These are phyloP conservation scores for Clitopilus hobsonii DNA, from an alignment of 768 basidiomycete species.

Conservation along the genomic window DNA sequence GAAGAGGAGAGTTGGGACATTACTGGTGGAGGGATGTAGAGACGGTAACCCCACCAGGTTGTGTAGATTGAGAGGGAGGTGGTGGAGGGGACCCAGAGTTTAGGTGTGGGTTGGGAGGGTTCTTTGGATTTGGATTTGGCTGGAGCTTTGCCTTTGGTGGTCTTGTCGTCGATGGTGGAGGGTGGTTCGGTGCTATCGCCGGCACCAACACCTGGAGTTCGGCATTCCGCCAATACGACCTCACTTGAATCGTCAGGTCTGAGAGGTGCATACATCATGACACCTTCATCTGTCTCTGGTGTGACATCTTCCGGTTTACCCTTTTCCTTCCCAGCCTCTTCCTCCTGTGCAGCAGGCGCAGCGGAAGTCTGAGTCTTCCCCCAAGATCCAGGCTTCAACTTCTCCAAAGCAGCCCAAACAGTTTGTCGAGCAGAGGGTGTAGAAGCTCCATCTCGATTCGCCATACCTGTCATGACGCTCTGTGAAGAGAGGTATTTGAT, in stretches of 20 bases:
- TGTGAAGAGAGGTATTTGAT: slow-evolving; percentile 52
- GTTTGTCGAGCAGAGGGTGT: slow-evolving; percentile 32
- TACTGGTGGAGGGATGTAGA: slow-evolving; percentile 76
- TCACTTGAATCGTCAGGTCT: slow-evolving; percentile 57
- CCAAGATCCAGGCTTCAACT: slow-evolving; percentile 22
- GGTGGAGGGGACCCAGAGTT: slow-evolving; percentile 67
- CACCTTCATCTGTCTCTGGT: slow-evolving; percentile 44
- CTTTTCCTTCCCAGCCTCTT: slow-evolving; percentile 13
- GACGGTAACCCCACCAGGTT: slow-evolving; percentile 78
- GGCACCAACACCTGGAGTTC: no score
- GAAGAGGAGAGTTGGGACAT: slow-evolving; percentile 58
- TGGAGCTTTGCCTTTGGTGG: slow-evolving; percentile 7
- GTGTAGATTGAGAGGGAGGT: slow-evolving; percentile 71
- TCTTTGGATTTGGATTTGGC: slow-evolving; percentile 1
- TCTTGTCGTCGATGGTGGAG: slow-evolving; percentile 9
- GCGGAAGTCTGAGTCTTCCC: not conserved
- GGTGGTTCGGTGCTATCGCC: no score
- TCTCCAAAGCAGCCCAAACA: slow-evolving; percentile 59
- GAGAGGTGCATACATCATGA: slow-evolving; percentile 78
- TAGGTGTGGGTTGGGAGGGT: slow-evolving; percentile 22
- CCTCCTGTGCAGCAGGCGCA: not conserved
- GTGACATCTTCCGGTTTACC: slow-evolving; percentile 16
- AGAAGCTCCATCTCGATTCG: slow-evolving; percentile 14
- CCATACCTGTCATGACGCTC: slow-evolving; percentile 58
- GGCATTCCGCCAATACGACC: slow-evolving; percentile 65